phyloP scores from a whole-genome alignment of 345 rosid species.

The Passiflora organensis region DNA sequence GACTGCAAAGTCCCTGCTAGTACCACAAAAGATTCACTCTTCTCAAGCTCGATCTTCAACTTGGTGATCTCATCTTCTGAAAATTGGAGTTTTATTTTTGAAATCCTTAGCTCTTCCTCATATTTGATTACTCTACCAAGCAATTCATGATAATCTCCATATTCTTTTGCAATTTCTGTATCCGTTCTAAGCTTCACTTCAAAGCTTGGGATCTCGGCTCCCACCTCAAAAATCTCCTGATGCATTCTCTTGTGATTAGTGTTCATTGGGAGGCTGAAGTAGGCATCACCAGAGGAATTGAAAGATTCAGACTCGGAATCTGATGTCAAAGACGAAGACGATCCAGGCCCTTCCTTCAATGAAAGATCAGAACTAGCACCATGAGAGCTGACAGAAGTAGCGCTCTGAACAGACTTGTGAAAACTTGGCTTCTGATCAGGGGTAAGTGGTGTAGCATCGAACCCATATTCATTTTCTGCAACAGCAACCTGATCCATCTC shows the following conservation, averaged over 20 bases:
- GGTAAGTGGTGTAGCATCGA: conserved; percentile 34
- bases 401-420: conserved; percentile 43
- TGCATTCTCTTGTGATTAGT: conserved; percentile 43
- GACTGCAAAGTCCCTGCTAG: conserved; percentile 25
- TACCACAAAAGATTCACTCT: conserved; percentile 24
- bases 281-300: conserved; percentile 63
- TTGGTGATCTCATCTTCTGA: conserved; percentile 47
- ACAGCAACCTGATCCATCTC: conserved; percentile 62
- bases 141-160: conserved; percentile 32
- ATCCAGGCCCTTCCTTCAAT: conserved; percentile 64
- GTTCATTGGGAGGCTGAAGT: conserved; percentile 37
- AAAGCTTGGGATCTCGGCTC: conserved; percentile 49
- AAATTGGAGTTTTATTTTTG: conserved; percentile 42
- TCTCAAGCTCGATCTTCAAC: conserved; percentile 50
- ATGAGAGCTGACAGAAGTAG: conserved; percentile 65
- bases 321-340: conserved; percentile 38
- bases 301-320: conserved; percentile 75
- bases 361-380: conserved; percentile 45
- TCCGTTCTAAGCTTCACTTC: conserved; percentile 48
- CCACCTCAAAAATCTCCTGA: conserved; percentile 48
- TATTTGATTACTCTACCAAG: conserved; percentile 34
- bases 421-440: conserved; percentile 44
- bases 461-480: conserved; percentile 41
- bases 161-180: conserved; percentile 29
- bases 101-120: conserved; percentile 51